A percentile compares a stretch with the other conserved stretches of the same genome.
phyloP scores from a whole-genome alignment of 768 basidiomycete genomes.

The Collybia sordida region DNA sequence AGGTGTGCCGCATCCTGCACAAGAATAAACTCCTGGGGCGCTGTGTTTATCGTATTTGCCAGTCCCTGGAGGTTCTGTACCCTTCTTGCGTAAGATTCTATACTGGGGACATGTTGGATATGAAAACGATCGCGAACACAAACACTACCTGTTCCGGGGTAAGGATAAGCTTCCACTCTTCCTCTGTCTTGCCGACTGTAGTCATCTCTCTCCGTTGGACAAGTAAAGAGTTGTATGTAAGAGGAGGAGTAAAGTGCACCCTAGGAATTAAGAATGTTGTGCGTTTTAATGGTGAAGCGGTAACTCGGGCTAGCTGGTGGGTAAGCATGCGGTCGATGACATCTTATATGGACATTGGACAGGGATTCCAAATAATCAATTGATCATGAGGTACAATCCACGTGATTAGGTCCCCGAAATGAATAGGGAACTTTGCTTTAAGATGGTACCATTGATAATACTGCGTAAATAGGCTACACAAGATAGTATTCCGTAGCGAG shows the following conservation, averaged over 20 bases:
- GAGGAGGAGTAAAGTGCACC: neutral
- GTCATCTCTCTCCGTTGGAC: constrained; percentile 33
- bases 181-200: constrained; percentile 53
- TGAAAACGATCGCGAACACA: neutral
- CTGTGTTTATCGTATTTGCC: constrained; percentile 77
- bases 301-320: too few species aligned
- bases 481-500: neutral
- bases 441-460: neutral
- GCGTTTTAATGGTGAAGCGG: too few species aligned
- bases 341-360: too few species aligned
- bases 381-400: too few species aligned
- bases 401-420: too few species aligned
- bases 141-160: constrained; percentile 74
- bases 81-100: constrained; percentile 80
- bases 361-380: too few species aligned
- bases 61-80: constrained; percentile 77
- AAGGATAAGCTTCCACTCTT: constrained; percentile 83
- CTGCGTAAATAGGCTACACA: constrained; percentile 3
- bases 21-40: constrained; percentile 69
- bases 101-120: constrained; percentile 50
- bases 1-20: constrained; percentile 79
- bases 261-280: too few species aligned
- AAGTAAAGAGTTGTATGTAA: too few species aligned
- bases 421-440: neutral
- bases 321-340: too few species aligned